Conservation (phyloP, 345 rosid genomes). For the Syzygium aqueum region DNA sequence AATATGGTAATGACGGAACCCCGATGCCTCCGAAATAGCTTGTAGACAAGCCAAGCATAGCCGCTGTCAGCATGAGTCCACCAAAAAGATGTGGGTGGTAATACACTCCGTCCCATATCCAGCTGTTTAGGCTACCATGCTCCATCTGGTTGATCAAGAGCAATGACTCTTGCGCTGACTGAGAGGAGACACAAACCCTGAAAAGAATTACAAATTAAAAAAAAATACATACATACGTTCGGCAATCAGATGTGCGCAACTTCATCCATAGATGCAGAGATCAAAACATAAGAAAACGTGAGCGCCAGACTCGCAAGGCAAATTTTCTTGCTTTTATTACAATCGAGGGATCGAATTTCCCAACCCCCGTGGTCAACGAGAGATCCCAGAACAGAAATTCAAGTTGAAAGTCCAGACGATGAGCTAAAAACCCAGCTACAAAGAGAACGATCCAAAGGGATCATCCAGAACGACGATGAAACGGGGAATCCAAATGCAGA, state of each 20-base stretch:
- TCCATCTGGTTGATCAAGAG: conserved; percentile 21
- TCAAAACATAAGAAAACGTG: neutral
- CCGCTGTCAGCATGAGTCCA: conserved; percentile 53
- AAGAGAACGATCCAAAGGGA: neutral
- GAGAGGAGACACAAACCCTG: conserved; percentile 31
- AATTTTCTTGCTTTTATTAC: neutral
- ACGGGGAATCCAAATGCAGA: neutral
- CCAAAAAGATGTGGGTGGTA: conserved; percentile 54
- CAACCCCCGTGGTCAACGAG: neutral
- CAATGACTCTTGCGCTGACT: neutral
- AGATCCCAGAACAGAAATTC: neutral
- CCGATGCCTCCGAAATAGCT: conserved; percentile 57
- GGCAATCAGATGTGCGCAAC: neutral
- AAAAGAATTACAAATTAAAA: neutral
- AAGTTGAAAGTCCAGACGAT: neutral
- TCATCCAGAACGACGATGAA: neutral
- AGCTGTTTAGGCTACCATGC: conserved; percentile 30
- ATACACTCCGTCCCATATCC: conserved; percentile 61
- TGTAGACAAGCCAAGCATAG: conserved; percentile 54
- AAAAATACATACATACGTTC: neutral
- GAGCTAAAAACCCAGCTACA: neutral
- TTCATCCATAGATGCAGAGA: neutral
- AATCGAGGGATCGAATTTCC: neutral
- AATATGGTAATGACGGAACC: conserved; percentile 21
- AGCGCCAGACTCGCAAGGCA: neutral